These are phyloP conservation scores for Mallotus nudiflorus DNA, from an alignment of 345 rosid species.

Conservation along the genomic window DNA sequence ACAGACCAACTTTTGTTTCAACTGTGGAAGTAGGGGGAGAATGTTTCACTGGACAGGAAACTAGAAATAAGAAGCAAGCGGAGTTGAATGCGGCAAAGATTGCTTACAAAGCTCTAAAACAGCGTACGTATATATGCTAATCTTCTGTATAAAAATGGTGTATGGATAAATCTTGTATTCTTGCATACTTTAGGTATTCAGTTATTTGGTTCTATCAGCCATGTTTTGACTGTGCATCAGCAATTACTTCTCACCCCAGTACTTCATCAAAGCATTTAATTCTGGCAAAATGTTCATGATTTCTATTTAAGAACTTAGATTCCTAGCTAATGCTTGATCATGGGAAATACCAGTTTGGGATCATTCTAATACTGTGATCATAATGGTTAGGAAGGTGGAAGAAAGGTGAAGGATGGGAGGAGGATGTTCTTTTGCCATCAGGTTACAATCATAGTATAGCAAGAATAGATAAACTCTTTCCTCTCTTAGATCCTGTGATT, in stretches of 20 bases:
- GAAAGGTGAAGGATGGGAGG: too few relatives aligned
- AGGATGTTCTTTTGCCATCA: too few relatives aligned
- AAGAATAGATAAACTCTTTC: too few relatives aligned
- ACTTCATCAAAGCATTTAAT: background rate
- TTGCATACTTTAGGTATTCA: too few relatives aligned
- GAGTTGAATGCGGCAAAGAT: conserved; percentile 71
- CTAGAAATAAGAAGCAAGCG: conserved; percentile 60
- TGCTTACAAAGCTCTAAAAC: conserved; percentile 47
- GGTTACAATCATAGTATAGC: too few relatives aligned
- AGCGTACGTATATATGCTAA: conserved; percentile 23
- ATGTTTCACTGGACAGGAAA: conserved; percentile 42
- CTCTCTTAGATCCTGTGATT: too few relatives aligned
- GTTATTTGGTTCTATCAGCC: background rate
- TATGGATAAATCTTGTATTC: background rate
- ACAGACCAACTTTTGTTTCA: conserved; percentile 46
- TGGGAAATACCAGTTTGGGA: too few relatives aligned
- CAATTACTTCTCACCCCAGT: background rate
- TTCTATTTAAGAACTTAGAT: background rate
- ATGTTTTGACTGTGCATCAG: background rate
- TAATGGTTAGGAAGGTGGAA: too few relatives aligned
- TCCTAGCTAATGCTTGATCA: background rate
- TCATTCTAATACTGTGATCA: too few relatives aligned
- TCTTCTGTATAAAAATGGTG: too few relatives aligned
- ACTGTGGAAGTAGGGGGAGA: conserved; percentile 47
- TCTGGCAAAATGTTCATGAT: background rate